A percentile compares a stretch with the other conserved stretches of the same genome.
These are phyloP conservation scores for Glycine latifolia DNA, from an alignment of 306 rosid genomes.

Conservation along the genomic window DNA sequence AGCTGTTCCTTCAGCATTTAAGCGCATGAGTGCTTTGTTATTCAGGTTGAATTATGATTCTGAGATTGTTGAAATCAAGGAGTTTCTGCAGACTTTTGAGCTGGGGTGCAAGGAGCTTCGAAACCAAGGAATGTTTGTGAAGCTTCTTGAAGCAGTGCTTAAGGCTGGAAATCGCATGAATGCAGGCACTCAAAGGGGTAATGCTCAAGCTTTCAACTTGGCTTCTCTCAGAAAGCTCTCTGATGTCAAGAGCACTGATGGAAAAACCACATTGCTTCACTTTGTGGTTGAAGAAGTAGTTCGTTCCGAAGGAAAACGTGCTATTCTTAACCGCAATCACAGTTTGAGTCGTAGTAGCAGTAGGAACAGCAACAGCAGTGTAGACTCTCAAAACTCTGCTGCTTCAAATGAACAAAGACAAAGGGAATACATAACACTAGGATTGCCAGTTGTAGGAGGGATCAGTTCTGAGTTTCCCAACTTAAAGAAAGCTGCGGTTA, in stretches of 20 bases:
- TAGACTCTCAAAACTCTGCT: constrained; percentile 34
- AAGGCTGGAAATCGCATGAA: constrained; percentile 97
- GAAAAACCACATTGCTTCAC: constrained; percentile 89
- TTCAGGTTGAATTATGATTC: constrained; percentile 72
- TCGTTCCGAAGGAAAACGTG: constrained; percentile 88
- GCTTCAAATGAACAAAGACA: constrained; percentile 65
- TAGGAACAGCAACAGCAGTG: constrained; percentile 38
- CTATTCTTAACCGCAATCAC: constrained; percentile 61
- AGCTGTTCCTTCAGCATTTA: constrained; percentile 84
- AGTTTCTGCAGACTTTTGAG: constrained; percentile 69
- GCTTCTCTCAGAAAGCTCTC: constrained; percentile 83
- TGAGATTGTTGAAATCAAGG: constrained; percentile 68
- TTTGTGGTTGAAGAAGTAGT: constrained; percentile 96
- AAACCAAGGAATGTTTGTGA: constrained; percentile 78
- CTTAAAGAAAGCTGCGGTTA: constrained; percentile 76
- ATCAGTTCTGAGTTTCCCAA: constrained; percentile 81
- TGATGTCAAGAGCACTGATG: constrained; percentile 85
- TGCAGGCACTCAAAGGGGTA: constrained; percentile 92
- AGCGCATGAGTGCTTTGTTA: constrained; percentile 74
- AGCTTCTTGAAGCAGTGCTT: constrained; percentile 92
- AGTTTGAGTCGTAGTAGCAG: constrained; percentile 66
- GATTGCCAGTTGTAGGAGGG: constrained; percentile 92
- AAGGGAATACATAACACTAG: constrained; percentile 72
- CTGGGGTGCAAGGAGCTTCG: constrained; percentile 80
- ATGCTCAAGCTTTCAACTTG: constrained; percentile 94